Evolutionary conservation across 495 filamentous ascomycete genomes (phyloP).

Genomic region (Aspergillus steynii): DNA sequence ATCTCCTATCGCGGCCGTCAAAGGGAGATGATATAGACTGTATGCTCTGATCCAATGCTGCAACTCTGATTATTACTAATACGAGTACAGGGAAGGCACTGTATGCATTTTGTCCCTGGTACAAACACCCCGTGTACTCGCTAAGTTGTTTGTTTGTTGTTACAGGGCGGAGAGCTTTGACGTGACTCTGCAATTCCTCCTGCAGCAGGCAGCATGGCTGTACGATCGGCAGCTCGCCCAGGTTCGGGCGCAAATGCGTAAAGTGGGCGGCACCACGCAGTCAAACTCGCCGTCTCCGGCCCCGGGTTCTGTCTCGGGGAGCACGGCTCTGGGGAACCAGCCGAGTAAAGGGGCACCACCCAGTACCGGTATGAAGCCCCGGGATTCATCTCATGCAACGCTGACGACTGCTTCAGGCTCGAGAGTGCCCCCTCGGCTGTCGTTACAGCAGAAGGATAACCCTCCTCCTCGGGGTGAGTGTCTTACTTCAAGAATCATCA

Average conservation of each 20-base stretch:
- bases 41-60: conserved; percentile 39
- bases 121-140: background rate
- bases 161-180: conserved; percentile 61
- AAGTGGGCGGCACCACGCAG: conserved; percentile 53
- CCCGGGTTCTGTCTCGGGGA: conserved; percentile 51
- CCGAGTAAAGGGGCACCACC: conserved; percentile 59
- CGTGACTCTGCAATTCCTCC: conserved; percentile 82
- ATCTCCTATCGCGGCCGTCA: conserved; percentile 71
- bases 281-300: conserved; percentile 47
- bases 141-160: conserved; percentile 10
- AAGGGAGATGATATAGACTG: conserved; percentile 81
- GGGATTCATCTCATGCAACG: background rate
- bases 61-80: background rate
- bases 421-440: conserved; percentile 60
- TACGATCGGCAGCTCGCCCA: conserved; percentile 89
- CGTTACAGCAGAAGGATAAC: conserved; percentile 61
- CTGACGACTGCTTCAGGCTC: conserved; percentile 39
- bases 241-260: conserved; percentile 87
- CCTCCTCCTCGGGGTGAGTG: conserved; percentile 46
- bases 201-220: conserved; percentile 93
- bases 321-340: conserved; percentile 53
- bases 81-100: conserved; percentile 69
- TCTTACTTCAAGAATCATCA: background rate
- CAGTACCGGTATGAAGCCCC: conserved; percentile 37
- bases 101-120: conserved; percentile 43